Base-by-base conservation (phyloP, 2,329 filamentous ascomycete genomes). In the Pseudopyrenochaeta lycopersici region DNA sequence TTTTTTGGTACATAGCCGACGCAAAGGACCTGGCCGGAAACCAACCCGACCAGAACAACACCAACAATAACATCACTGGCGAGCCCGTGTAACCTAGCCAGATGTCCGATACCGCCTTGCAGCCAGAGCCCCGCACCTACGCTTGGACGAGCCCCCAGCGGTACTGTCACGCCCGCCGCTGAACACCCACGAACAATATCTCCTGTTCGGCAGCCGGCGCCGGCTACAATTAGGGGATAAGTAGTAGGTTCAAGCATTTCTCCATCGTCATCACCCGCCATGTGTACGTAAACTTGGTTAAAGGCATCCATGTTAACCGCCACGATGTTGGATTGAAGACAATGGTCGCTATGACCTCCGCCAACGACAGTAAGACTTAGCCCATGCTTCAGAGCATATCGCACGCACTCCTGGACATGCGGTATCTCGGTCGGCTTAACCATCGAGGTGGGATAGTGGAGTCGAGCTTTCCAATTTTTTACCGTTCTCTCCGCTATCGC, bases 111-210 rank as follows among this genome's bases (percentile, higher is more conserved):
- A 47, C 86, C 86, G 35, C 87, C 87, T 75, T 89, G 85, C 41
- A 89, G 75, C 84, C 85, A 88, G 11, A 86, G 60, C 0, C 87
- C 87, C 0, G 84, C 81, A 2, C 87, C 86, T 21, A 89, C 85
- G 58, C 85, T 88, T 57, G 86, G 86, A 5, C 86, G 83, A 21
- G 84, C 67, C 2, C 86, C 87, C 2, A 89, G 67, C 0, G 86
- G 85, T 2, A 89, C 81, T 49, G 82, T 84, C 47, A 88, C 1
- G 2, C 81, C 83, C 0, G 58, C 75, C 1, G 52, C 71, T 76
- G 82, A 81, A 32, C 82, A 63, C 46, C 77, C 75, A 17, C 64
- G 60, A 58, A 88, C 61, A 54, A 89, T 82, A 44, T 86, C 81
- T 0, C 77, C 83, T 0, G 81, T 80, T 38, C 76, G 87, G 67